Evolutionary conservation across 352 stramenopile species (phyloP).

Genomic region (Phytophthora pistaciae): DNA sequence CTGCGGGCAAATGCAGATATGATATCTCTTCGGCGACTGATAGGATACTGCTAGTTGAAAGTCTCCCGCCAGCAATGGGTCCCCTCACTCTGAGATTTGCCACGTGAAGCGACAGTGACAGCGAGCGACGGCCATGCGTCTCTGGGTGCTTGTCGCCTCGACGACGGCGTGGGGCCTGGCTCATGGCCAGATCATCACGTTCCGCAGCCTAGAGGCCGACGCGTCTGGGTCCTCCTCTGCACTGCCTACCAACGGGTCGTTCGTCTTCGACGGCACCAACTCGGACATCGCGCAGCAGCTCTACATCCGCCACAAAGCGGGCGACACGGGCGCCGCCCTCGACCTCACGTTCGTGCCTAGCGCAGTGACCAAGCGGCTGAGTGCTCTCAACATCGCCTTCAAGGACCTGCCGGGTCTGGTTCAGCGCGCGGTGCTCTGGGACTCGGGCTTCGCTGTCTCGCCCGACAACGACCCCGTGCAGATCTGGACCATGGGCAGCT

Average conservation of each 20-base stretch:
- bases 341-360: conserved; percentile 21
- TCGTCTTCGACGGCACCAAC: conserved; percentile 42
- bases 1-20: conserved; percentile 12
- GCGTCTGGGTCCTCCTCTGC: not conserved
- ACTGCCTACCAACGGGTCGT: conserved; percentile 13
- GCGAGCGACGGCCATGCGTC: not conserved
- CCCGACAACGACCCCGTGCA: conserved; percentile 23
- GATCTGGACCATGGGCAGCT: conserved; percentile 28
- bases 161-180: not conserved
- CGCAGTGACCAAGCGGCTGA: conserved; percentile 21
- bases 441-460: conserved; percentile 39
- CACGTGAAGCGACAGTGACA: not conserved
- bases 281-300: conserved; percentile 51
- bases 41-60: not conserved
- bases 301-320: conserved; percentile 30
- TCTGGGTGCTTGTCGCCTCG: not conserved
- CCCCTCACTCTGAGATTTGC: conserved; percentile 15
- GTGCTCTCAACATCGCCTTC: conserved; percentile 23
- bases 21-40: conserved; percentile 16
- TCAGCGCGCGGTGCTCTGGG: conserved; percentile 48
- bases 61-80: too few relatives aligned
- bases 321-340: conserved; percentile 8
- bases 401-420: conserved; percentile 33
- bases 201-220: conserved; percentile 11
- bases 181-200: conserved; percentile 17